phyloP scores from a whole-genome alignment of 2,329 filamentous ascomycete genomes.

The Pseudocercospora musae region DNA sequence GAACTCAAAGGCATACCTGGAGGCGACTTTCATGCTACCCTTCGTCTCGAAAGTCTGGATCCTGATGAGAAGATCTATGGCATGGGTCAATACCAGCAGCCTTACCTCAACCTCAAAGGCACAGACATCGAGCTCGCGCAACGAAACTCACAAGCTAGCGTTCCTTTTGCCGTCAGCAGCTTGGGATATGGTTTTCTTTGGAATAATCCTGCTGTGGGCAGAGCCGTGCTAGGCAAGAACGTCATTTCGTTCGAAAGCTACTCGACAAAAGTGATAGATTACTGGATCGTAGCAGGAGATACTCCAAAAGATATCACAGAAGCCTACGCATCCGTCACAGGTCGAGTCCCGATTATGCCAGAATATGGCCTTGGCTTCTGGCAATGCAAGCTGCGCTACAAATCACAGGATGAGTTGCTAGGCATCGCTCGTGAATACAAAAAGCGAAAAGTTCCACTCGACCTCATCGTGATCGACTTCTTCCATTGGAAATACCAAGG shows the following conservation, averaged over 20 bases:
- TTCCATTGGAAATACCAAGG: slow-evolving; percentile 67
- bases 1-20: slow-evolving; percentile 56
- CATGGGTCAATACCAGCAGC: slow-evolving; percentile 68
- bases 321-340: slow-evolving; percentile 56
- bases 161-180: slow-evolving; percentile 61
- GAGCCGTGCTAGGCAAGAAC: slow-evolving; percentile 60
- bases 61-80: slow-evolving; percentile 61
- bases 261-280: slow-evolving; percentile 58
- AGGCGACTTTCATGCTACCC: slow-evolving; percentile 55
- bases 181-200: slow-evolving; percentile 62
- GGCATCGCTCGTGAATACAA: slow-evolving; percentile 59
- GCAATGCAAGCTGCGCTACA: slow-evolving; percentile 66
- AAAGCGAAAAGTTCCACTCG: slow-evolving; percentile 54
- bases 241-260: slow-evolving; percentile 60
- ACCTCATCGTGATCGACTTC: slow-evolving; percentile 65
- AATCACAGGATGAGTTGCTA: slow-evolving; percentile 63
- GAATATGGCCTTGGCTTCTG: slow-evolving; percentile 67
- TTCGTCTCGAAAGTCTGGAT: slow-evolving; percentile 55
- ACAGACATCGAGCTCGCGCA: slow-evolving; percentile 62
- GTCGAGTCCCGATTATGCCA: slow-evolving; percentile 64
- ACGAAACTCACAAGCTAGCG: slow-evolving; percentile 63
- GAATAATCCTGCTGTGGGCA: slow-evolving; percentile 63
- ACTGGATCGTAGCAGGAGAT: slow-evolving; percentile 61
- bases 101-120: slow-evolving; percentile 61
- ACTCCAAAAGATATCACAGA: slow-evolving; percentile 55